These are phyloP conservation scores for Beauveria rudraprayagi DNA, from an alignment of 2,329 filamentous ascomycete genomes.

Conservation along the genomic window DNA sequence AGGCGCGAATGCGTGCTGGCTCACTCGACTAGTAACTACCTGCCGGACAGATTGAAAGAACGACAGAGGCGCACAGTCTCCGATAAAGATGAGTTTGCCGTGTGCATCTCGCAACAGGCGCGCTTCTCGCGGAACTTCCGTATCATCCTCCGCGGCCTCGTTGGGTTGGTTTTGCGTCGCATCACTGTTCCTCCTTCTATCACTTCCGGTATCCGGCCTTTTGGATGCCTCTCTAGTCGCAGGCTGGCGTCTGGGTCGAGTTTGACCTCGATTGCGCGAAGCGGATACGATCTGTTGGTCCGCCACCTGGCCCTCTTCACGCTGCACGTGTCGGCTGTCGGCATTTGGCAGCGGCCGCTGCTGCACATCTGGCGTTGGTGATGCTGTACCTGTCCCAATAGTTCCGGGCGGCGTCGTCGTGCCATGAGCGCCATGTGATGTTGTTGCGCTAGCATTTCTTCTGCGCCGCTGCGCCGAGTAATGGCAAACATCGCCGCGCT, in stretches of 20 bases:
- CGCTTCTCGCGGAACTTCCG: slow-evolving; percentile 46
- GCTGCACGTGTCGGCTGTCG: neutral
- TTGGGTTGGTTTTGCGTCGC: neutral
- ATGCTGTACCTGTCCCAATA: neutral
- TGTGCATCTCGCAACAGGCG: slow-evolving; percentile 43
- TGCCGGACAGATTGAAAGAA: slow-evolving; percentile 48
- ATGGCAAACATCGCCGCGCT: slow-evolving; percentile 35
- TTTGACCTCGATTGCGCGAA: neutral
- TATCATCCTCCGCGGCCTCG: slow-evolving; percentile 38
- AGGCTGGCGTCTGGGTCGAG: neutral
- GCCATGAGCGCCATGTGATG: neutral
- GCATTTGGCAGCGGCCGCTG: neutral
- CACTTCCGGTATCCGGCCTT: neutral
- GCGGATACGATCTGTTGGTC: too few species aligned
- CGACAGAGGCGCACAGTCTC: slow-evolving; percentile 47
- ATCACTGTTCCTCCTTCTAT: neutral
- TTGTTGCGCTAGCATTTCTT: slow-evolving; percentile 17
- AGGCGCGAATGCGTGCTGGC: slow-evolving; percentile 42
- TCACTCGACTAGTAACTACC: slow-evolving; percentile 41
- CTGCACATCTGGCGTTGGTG: slow-evolving; percentile 1
- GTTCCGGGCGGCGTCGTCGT: slow-evolving; percentile 5
- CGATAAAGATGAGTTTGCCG: slow-evolving; percentile 47
- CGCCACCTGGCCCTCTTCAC: neutral
- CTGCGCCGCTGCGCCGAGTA: slow-evolving; percentile 39
- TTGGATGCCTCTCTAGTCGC: slow-evolving; percentile 11